phyloP scores from a whole-genome alignment of 148 eudicot species.

The Polygonum aviculare region DNA sequence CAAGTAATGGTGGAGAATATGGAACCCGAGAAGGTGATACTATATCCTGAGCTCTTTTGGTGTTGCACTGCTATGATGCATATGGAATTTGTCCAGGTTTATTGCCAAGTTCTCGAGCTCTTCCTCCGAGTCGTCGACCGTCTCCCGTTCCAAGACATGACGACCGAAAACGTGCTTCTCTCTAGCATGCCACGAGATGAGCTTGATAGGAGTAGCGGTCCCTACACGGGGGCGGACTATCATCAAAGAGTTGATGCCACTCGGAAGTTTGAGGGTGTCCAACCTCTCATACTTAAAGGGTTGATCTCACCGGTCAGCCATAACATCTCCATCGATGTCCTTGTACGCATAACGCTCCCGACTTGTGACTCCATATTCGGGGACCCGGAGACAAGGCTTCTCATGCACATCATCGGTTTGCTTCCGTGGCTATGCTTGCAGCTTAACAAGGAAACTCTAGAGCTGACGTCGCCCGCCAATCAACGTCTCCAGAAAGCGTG shows the following conservation, averaged over 20 bases:
- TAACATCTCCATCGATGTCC: conserved; percentile 77
- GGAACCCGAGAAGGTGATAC: conserved; percentile 95
- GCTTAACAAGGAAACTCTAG: conserved; percentile 58
- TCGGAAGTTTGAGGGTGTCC: conserved; percentile 81
- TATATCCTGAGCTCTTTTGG: conserved; percentile 99
- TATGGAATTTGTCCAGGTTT: conserved; percentile 87
- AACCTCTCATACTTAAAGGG: conserved; percentile 93
- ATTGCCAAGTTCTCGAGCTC: conserved; percentile 96
- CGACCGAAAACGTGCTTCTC: conserved; percentile 91
- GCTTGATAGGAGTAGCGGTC: conserved; percentile 36
- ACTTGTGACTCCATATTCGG: conserved; percentile 93
- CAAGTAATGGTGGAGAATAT: conserved; percentile 98
- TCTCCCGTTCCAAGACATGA: conserved; percentile 72
- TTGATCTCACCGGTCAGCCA: conserved; percentile 90
- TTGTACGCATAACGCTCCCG: conserved; percentile 74
- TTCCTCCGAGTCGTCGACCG: conserved; percentile 85
- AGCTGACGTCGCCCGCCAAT: conserved; percentile 55
- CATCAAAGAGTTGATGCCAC: no score
- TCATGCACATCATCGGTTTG: conserved; percentile 91
- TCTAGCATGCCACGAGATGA: conserved; percentile 98
- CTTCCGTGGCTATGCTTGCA: conserved; percentile 97
- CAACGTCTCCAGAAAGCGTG: conserved; percentile 80
- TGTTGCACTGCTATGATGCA: conserved; percentile 99
- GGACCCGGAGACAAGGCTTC: conserved; percentile 72
- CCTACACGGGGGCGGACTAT: conserved; percentile 27